Evolutionary conservation across 257 asterid genomes (phyloP).

Genomic region (Petrea volubilis): DNA sequence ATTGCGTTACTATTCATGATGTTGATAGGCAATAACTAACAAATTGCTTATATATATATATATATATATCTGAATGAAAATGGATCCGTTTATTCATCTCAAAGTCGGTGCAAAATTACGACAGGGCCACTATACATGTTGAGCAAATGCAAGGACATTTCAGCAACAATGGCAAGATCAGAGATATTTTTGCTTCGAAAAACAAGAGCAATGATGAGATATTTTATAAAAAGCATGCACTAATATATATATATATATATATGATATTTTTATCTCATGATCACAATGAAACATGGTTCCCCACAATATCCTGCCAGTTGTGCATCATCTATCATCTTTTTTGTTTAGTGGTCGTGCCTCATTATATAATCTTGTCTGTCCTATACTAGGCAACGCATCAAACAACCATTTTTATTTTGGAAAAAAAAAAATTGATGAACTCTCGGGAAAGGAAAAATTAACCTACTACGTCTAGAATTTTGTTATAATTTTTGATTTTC

Average conservation of each 20-base stretch:
- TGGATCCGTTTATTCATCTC: not conserved
- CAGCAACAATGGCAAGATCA: not conserved
- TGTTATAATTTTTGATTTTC: too few species aligned
- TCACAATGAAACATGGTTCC: slow-evolving; percentile 23
- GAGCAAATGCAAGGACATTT: not conserved
- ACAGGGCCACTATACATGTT: not conserved
- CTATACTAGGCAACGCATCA: not conserved
- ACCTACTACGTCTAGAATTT: too few species aligned
- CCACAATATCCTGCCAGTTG: slow-evolving; percentile 5
- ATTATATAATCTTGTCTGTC: not conserved
- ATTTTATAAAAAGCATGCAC: not conserved
- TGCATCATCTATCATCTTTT: not conserved
- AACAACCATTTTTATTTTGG: too few species aligned
- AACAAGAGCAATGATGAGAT: not conserved
- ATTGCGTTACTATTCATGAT: not conserved
- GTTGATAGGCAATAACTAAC: not conserved
- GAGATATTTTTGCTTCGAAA: not conserved
- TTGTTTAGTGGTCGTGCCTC: too few species aligned
- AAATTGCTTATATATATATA: not conserved
- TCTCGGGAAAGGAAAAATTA: too few species aligned
- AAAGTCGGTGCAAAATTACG: not conserved
- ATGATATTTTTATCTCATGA: not conserved
- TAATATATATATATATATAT: not conserved
- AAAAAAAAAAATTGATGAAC: too few species aligned
- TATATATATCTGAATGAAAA: not conserved